Evolutionary conservation across 1,284 basidiomycete species (phyloP), one percentile per base, ranked within the genome.

Genomic region (Ceratobasidium papillatum): DNA sequence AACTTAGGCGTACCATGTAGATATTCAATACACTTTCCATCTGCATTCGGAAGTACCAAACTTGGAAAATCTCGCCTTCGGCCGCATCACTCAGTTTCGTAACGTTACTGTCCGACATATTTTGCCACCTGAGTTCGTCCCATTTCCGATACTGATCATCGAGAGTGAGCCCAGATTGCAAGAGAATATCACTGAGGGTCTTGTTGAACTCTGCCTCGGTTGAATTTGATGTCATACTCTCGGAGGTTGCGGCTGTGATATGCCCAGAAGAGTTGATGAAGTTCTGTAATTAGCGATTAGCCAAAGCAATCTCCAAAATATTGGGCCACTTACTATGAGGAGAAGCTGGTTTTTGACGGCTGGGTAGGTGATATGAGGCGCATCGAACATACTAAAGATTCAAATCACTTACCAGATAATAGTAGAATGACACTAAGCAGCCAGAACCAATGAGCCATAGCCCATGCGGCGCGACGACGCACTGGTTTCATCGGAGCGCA

Each of bases 261-360:
- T 43, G 25, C 17, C 34, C 30, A 7, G 25, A 11, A 12, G 34
- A 61, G 8, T n/a, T 61, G 0, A 56, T 12, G 27, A 56, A 56
- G 54, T 34, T 56, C 54, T 61, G 34, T 17, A 7, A 38, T 41
- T 12, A 9, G 0, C 14, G 14, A 11, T 32, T 3, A 34, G 54
- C 22, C n/a, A 30, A 47, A 47, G 43, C n/a, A 14, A 43, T 27
- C 1, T 30, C 14, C 19, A 58, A 32, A 4, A 25, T 41, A 36
- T 25, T n/a, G 5, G 8, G 3, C 8, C 19, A 45, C 66, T 4
- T 47, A 71, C 68, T 17, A n/a, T 7, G 5, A 59, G 36, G 3
- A 71, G 14, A 17, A 59, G 14, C 43, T 71, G 68, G 25, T 4
- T 59, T 34, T 71, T 71, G 54, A 71, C 19, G 22, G 52, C 68